Evolutionary conservation across 2,329 filamentous ascomycete genomes (phyloP).

Genomic region (Colletotrichum falcatum): DNA sequence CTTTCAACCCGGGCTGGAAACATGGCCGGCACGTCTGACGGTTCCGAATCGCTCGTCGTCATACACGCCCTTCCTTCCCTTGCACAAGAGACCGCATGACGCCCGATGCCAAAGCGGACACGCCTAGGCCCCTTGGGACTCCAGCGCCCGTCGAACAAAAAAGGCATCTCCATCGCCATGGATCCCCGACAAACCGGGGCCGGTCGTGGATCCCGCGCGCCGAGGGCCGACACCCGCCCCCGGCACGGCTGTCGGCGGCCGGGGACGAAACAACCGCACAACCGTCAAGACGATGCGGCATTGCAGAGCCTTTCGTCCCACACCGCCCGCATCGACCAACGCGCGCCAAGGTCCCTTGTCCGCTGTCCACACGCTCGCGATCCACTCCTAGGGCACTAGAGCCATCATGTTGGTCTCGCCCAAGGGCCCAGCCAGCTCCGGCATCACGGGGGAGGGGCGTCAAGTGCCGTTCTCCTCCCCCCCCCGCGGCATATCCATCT

Average conservation of each 20-base stretch:
- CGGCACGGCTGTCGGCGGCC: conserved; percentile 38
- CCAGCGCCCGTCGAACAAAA: neutral
- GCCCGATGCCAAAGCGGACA: neutral
- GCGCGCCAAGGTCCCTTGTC: conserved; percentile 16
- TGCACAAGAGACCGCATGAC: neutral
- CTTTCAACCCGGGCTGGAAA: neutral
- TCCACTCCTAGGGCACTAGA: conserved; percentile 27
- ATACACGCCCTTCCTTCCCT: neutral
- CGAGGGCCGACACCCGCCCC: conserved; percentile 27
- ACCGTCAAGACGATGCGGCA: conserved; percentile 6
- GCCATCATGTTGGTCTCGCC: conserved; percentile 18
- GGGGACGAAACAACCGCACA: conserved; percentile 11
- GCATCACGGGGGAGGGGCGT: conserved; percentile 26
- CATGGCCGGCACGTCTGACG: neutral
- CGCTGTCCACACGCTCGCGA: conserved; percentile 6
- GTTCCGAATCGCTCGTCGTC: neutral
- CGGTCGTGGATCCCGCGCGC: conserved; percentile 25
- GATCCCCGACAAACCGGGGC: conserved; percentile 35
- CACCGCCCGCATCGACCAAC: conserved; percentile 20
- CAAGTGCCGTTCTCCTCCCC: conserved; percentile 14
- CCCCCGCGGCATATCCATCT: conserved; percentile 11
- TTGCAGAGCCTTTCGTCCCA: neutral
- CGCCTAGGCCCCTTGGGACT: neutral
- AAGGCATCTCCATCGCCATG: conserved; percentile 8
- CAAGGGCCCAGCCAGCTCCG: conserved; percentile 14